These are phyloP conservation scores for Tylopilus sp. DNA, from an alignment of 1,284 basidiomycete species.

Conservation along the genomic window DNA sequence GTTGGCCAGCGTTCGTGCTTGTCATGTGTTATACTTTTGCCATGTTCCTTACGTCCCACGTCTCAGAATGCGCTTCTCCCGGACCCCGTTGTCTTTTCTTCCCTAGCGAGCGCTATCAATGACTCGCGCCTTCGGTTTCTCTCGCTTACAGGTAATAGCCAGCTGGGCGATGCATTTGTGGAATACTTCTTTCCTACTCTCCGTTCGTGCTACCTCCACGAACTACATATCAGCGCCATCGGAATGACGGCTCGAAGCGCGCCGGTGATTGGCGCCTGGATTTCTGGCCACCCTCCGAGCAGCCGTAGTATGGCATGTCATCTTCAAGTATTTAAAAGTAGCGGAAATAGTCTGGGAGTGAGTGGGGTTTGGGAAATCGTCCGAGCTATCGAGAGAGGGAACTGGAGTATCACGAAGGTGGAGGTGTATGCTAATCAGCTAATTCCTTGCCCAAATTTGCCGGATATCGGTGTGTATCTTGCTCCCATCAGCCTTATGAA, in stretches of 20 bases:
- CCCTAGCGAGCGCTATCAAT: conserved; percentile 28
- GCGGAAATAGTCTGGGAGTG: conserved; percentile 52
- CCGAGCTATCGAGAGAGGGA: conserved; percentile 42
- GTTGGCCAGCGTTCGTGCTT: conserved; percentile 51
- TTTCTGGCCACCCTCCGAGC: conserved; percentile 16
- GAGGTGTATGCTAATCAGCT: conserved; percentile 52
- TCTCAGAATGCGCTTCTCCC: conserved; percentile 29
- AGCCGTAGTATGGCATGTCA: conserved; percentile 34
- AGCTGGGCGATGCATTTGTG: conserved; percentile 28
- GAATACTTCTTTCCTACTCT: conserved; percentile 29
- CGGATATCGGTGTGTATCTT: conserved; percentile 11
- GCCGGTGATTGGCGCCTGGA: conserved; percentile 26
- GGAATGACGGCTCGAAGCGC: conserved; percentile 30
- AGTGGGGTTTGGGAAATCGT: conserved; percentile 45
- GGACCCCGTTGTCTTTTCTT: conserved; percentile 26
- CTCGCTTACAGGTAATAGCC: conserved; percentile 25
- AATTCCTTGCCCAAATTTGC: conserved; percentile 3
- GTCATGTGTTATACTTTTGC: background rate
- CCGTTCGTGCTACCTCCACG: conserved; percentile 28
- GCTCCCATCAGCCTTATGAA: background rate
- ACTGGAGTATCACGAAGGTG: conserved; percentile 48
- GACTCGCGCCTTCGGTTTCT: conserved; percentile 28
- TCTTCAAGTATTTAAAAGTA: conserved; percentile 51
- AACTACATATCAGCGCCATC: conserved; percentile 30
- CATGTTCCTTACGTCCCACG: conserved; percentile 1